Conservation (phyloP, 169 alveolate genomes). For the Eimeria zaria region DNA sequence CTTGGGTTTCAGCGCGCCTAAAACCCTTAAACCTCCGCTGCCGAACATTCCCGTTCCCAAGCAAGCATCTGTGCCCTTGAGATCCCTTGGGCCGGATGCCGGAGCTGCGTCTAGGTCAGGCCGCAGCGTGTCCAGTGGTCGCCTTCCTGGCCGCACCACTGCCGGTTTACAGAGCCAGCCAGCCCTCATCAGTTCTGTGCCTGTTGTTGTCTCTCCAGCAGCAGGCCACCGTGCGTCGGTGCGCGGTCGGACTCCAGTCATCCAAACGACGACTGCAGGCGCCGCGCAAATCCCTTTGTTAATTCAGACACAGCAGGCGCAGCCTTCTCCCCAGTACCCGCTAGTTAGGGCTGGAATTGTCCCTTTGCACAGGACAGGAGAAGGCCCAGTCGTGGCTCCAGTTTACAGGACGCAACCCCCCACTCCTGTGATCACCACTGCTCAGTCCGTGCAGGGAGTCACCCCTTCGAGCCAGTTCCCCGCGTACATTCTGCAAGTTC, state of each 20-base stretch:
- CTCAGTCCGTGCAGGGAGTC: background rate
- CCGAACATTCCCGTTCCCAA: background rate
- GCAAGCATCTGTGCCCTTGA: background rate
- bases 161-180: conserved; percentile 30
- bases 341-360: background rate
- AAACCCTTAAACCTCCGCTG: background rate
- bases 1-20: conserved; percentile 21
- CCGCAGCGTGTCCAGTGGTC: conserved; percentile 40
- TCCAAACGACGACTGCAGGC: background rate
- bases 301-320: conserved; percentile 4
- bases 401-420: background rate
- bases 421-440: conserved; percentile 13
- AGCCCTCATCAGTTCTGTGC: background rate
- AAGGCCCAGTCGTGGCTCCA: conserved; percentile 11
- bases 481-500: background rate
- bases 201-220: background rate
- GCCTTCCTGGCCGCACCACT: conserved; percentile 11
- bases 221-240: background rate
- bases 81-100: background rate
- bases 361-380: conserved; percentile 1
- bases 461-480: background rate
- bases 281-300: background rate
- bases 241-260: background rate
- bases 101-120: conserved; percentile 13
- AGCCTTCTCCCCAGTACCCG: background rate